Conservation (phyloP, 169 alveolate species). For the Eimeria necatrix region DNA sequence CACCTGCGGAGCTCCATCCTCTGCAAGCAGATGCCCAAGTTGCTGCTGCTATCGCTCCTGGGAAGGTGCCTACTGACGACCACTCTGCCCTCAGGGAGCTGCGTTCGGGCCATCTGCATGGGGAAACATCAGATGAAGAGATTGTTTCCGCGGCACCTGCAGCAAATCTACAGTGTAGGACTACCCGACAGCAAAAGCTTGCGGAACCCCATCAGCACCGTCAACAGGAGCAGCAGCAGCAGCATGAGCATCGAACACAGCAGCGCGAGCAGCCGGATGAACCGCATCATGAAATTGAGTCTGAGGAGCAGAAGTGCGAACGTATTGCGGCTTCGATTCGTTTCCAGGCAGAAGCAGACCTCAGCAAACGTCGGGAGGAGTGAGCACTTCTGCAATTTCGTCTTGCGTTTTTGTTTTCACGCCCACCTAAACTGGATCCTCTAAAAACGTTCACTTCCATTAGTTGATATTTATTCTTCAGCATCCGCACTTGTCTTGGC, state of each 20-base stretch:
- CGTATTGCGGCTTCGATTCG: conserved; percentile 66
- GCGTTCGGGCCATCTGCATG: conserved; percentile 32
- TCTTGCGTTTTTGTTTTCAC: too few relatives aligned
- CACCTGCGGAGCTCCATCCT: conserved; percentile 45
- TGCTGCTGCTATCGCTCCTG: neutral
- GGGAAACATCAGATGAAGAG: conserved; percentile 59
- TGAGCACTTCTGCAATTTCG: neutral
- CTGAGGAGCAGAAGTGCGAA: conserved; percentile 67
- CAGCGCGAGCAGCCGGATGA: conserved; percentile 11
- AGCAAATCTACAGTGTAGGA: neutral
- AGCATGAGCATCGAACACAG: conserved; percentile 1
- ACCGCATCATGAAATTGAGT: conserved; percentile 10
- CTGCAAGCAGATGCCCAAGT: conserved; percentile 2
- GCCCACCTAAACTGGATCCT: too few relatives aligned
- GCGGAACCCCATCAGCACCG: neutral
- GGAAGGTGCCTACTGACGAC: neutral
- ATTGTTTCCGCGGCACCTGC: neutral
- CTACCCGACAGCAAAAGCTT: neutral
- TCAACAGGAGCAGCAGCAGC: neutral
- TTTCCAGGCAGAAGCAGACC: conserved; percentile 67
- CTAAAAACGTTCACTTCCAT: too few relatives aligned
- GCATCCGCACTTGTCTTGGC: too few relatives aligned
- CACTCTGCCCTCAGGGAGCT: neutral
- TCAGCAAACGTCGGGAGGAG: conserved; percentile 56
- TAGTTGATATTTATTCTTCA: too few relatives aligned